Base-by-base conservation (phyloP, 441 rosid species). In the Pelargonium citronellum region DNA sequence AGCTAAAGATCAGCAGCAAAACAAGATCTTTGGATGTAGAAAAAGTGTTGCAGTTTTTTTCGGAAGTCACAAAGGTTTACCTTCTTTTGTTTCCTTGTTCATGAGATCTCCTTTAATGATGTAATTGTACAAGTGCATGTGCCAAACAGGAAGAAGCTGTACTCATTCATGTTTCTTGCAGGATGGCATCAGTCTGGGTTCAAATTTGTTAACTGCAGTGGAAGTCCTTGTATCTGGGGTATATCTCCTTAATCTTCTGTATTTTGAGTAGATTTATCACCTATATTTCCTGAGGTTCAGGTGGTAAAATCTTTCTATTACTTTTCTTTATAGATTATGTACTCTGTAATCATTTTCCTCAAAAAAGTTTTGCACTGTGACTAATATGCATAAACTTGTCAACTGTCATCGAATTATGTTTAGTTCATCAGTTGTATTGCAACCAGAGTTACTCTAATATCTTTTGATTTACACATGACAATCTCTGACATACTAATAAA, bases 201-300 rank as follows among this genome's bases (percentile, higher is more conserved):
- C 92, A 64, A 95, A 95, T 83, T 84, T 95, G 84, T 85, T 95
- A 78, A 84, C 89, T 68, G 96, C 98, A 58, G 83, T 95, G 49
- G 98, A 91, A 87, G 85, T 92, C 74, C 91, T 95, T 77, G 95
- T 87, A 71, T 92, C 97, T 34, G 98, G 98, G 96, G 99, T 95
- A 92, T 75, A 69, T 67, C 65, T 82, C 66, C 55, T 47, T 79
- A 24, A 34, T 63, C 65, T 60, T 49, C 64, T 46, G 57, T 53
- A 39, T 11, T 73, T 60, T 68, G 15, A 46, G 49, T 53, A 5
- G 16, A 53, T 53, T 7, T 53, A n/a, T 53, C 16, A 53, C 58
- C 58, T n/a, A 5, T 53, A n/a, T 53, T 5, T 53, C 7, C 4
- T 53, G 7, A 13, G 58, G 15, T 53, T 53, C 8, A 53, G 58